A percentile compares a stretch with the other conserved stretches of the same genome.
These are phyloP conservation scores for Cladophialophora carrionii DNA, from an alignment of 2,329 filamentous ascomycete genomes.

Conservation along the genomic window DNA sequence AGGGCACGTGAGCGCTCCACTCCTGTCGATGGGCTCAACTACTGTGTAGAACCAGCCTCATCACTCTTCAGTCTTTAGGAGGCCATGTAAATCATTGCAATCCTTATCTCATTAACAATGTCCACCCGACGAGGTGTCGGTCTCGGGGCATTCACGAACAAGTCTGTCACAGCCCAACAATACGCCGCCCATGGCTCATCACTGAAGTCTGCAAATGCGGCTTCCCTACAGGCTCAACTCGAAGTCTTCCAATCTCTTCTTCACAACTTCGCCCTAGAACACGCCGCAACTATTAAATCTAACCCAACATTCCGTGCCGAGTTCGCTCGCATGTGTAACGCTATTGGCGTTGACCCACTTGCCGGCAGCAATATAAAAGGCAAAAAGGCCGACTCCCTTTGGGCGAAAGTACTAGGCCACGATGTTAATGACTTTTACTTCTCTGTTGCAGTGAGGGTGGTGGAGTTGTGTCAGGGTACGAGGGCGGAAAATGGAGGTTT, in stretches of 20 bases:
- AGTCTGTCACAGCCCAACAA: constrained; percentile 79
- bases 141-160: constrained; percentile 85
- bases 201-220: constrained; percentile 81
- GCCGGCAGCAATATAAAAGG: constrained; percentile 65
- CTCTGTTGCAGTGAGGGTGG: constrained; percentile 90
- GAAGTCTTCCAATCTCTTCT: constrained; percentile 94
- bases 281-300: constrained; percentile 93
- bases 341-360: constrained; percentile 93
- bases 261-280: constrained; percentile 91
- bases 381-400: constrained; percentile 69
- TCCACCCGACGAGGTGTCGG: constrained; percentile 69
- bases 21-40: not conserved
- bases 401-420: constrained; percentile 88
- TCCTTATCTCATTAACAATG: constrained; percentile 42
- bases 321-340: constrained; percentile 97
- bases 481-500: constrained; percentile 89
- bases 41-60: not conserved
- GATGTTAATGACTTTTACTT: constrained; percentile 99
- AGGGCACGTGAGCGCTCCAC: not conserved
- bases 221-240: constrained; percentile 87
- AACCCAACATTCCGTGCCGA: constrained; percentile 94
- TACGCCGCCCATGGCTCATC: constrained; percentile 87
- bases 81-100: not conserved
- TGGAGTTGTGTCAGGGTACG: constrained; percentile 87
- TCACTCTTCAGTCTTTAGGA: not conserved